These are phyloP conservation scores for Leptomonas pyrrhocoris DNA, from an alignment of 208 protist genomes.

Conservation along the genomic window DNA sequence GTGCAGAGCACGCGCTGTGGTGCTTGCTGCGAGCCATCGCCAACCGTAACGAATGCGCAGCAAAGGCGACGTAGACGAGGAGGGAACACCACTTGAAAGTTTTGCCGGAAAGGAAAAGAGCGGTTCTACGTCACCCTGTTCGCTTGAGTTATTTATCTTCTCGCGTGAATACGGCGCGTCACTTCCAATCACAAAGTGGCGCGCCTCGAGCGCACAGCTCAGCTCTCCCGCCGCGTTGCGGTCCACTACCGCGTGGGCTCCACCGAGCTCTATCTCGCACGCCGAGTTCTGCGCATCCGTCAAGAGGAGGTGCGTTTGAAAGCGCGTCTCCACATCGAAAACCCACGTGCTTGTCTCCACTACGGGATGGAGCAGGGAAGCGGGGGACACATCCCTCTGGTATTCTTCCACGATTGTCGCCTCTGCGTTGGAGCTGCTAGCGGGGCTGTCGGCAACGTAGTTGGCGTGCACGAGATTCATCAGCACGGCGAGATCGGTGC, in stretches of 20 bases:
- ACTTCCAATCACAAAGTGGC: neutral
- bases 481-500: conserved; percentile 8
- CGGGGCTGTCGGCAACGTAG: conserved; percentile 5
- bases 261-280: neutral
- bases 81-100: too few relatives aligned
- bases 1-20: neutral
- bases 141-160: neutral
- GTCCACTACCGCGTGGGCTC: neutral
- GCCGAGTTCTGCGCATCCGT: neutral
- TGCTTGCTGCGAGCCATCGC: neutral
- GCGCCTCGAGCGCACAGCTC: conserved; percentile 5
- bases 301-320: neutral
- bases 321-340: conserved; percentile 7
- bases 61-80: neutral
- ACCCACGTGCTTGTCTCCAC: conserved; percentile 17
- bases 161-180: neutral
- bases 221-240: conserved; percentile 1
- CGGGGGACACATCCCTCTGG: conserved; percentile 4
- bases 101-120: neutral
- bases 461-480: conserved; percentile 25
- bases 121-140: neutral
- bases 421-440: neutral
- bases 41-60: conserved; percentile 21
- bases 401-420: neutral
- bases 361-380: conserved; percentile 13